Conservation (phyloP, 148 eudicot genomes). For the Rhododendron henanense region DNA sequence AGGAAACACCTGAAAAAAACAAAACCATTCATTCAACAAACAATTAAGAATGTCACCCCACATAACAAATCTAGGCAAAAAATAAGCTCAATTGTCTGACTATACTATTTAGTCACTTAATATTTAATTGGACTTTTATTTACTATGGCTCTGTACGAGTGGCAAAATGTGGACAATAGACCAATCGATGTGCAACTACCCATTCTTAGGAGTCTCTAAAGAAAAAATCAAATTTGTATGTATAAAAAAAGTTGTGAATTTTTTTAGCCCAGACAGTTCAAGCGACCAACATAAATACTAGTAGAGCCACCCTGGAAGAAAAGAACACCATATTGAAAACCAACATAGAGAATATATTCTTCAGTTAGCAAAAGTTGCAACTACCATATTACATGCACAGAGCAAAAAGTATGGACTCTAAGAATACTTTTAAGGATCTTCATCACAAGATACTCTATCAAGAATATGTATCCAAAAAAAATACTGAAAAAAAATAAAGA, state of each 20-base stretch:
- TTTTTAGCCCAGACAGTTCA: not conserved
- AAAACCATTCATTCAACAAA: not conserved
- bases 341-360: not conserved
- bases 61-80: not conserved
- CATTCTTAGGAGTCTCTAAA: not conserved
- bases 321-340: not conserved
- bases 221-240: too few relatives aligned
- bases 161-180: too few relatives aligned
- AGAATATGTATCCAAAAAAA: not conserved
- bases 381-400: not conserved
- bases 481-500: not conserved
- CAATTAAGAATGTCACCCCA: not conserved
- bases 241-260: too few relatives aligned
- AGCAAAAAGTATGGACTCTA: not conserved
- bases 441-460: not conserved
- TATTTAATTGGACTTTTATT: not conserved
- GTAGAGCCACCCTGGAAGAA: not conserved
- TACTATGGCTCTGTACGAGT: not conserved
- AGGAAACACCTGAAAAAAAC: slow-evolving; percentile 59
- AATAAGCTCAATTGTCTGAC: not conserved
- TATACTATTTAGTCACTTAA: too few relatives aligned
- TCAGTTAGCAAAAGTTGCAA: not conserved
- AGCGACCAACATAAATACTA: not conserved
- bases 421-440: not conserved
- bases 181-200: not conserved